Conservation (phyloP, 2,329 filamentous ascomycete species). For the Lojkania enalia region DNA sequence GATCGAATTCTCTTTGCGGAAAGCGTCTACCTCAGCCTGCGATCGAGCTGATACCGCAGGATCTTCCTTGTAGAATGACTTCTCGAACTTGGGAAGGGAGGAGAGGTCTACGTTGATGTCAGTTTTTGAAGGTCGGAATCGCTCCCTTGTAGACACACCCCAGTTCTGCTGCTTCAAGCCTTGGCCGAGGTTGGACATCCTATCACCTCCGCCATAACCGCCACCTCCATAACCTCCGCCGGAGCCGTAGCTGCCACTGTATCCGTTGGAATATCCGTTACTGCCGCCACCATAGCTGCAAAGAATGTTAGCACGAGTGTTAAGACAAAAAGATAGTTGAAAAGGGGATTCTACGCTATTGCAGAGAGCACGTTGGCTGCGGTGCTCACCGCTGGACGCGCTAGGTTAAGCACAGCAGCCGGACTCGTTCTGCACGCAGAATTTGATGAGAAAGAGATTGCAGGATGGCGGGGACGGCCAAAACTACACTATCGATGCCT, state of each 20-base stretch:
- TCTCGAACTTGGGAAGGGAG: conserved; percentile 92
- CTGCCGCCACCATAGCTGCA: conserved; percentile 35
- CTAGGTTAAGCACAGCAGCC: conserved; percentile 23
- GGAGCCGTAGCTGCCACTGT: conserved; percentile 22
- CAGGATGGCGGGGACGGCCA: conserved; percentile 32
- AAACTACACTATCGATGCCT: conserved; percentile 44
- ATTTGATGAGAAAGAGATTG: conserved; percentile 29
- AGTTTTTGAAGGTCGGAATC: conserved; percentile 14
- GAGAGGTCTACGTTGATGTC: conserved; percentile 64
- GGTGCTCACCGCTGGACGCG: conserved; percentile 25
- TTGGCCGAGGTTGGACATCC: conserved; percentile 89
- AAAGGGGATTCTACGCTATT: conserved; percentile 34
- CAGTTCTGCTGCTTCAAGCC: conserved; percentile 85
- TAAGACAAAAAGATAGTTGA: conserved; percentile 13
- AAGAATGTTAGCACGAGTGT: conserved; percentile 25
- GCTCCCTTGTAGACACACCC: conserved; percentile 63
- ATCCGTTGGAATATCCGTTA: conserved; percentile 27
- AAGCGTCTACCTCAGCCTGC: conserved; percentile 79
- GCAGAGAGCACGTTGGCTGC: conserved; percentile 27
- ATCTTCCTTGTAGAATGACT: conserved; percentile 98
- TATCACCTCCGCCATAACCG: conserved; percentile 73
- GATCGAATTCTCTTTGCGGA: conserved; percentile 84
- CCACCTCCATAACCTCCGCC: conserved; percentile 32
- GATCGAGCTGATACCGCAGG: conserved; percentile 75
- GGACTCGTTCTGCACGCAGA: conserved; percentile 37